Base-by-base conservation (phyloP, 805 yeast genomes). In the Tetrapisispora iriomotensis region DNA sequence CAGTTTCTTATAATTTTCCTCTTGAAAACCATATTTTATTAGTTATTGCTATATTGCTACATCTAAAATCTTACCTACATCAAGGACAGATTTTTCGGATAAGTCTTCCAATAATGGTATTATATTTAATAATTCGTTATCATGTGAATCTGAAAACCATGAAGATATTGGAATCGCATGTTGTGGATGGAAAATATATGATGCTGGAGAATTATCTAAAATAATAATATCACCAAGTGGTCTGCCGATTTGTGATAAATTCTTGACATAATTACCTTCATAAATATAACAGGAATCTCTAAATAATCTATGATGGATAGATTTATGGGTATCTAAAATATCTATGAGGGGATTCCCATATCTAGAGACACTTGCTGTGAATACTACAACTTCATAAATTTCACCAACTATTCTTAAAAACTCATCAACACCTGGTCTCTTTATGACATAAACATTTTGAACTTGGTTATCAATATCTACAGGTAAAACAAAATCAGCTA, bases 91-190 rank as follows among this genome's bases (percentile, higher is more conserved):
- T 10, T 70, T 58, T 47, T 70, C 63, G 8, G 95, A 75, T 42
- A 90, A 65, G 58, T 90, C 96, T 59, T 84, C 84, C 49, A 90
- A 68, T 45, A 90, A 77, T 14, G 96, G 97, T 40, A 92, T 65
- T 62, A 90, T 74, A 62, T 88, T 97, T 45, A 83, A 64, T 52
- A 90, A 70, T 68, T 90, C 98, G 60, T 87, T 87, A 61, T 90
- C 98, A 60, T 90, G 97, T 23, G 92, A 77, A 64, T 90, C 98
- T 49, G 95, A 82, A 68, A 90, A 90, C 98, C 98, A 90, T 60
- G 90, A 79, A 49, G 95, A 83, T 25, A 90, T 83, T 17, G 98
- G 98, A 21, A 92, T 82, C 8, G 96, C 94, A 64, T 90, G 95
- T 60, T 85, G 92, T 15, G 97, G 98, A 57, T 90, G 96, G 69